Evolutionary conservation across 2,329 filamentous ascomycete species (phyloP).

Genomic region (Pseudonectria buxi): DNA sequence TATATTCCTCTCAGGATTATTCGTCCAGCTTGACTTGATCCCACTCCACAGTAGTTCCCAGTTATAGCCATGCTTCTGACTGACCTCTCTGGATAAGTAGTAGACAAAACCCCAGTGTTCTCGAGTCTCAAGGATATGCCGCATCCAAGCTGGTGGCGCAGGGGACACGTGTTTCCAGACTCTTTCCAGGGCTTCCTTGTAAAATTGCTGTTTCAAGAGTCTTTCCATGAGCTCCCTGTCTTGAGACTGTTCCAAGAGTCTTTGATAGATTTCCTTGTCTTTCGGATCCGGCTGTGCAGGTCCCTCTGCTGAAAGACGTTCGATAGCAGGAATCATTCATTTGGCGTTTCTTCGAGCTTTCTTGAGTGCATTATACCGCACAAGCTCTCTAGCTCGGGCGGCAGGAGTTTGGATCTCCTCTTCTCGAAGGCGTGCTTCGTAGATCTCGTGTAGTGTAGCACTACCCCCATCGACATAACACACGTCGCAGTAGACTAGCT

Average conservation of each 20-base stretch:
- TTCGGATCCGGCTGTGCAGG: not conserved
- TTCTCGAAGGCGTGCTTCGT: conserved; percentile 6
- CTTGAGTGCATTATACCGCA: not conserved
- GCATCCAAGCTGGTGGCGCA: conserved; percentile 10
- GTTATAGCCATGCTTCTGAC: conserved; percentile 2
- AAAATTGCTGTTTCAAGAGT: no score
- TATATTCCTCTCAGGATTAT: not conserved
- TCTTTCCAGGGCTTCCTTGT: not conserved
- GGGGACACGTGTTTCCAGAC: conserved; percentile 11
- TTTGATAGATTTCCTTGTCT: no score
- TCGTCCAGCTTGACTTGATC: not conserved
- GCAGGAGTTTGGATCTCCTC: conserved; percentile 8
- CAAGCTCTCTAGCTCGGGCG: conserved; percentile 8
- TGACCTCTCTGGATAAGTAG: conserved; percentile 7
- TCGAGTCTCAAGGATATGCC: conserved; percentile 4
- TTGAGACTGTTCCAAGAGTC: no score
- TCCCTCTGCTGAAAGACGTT: conserved; percentile 2
- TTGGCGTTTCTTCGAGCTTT: conserved; percentile 10
- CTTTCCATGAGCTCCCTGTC: no score
- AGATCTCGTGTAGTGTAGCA: conserved; percentile 3
- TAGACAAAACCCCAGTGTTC: conserved; percentile 12
- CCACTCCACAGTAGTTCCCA: conserved; percentile 4
- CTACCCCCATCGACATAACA: conserved; percentile 2
- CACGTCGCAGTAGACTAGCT: conserved; percentile 10
- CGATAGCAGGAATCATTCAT: conserved; percentile 11